phyloP scores from a whole-genome alignment of 2,329 filamentous ascomycete species.

The Stagonosporopsis tanaceti region DNA sequence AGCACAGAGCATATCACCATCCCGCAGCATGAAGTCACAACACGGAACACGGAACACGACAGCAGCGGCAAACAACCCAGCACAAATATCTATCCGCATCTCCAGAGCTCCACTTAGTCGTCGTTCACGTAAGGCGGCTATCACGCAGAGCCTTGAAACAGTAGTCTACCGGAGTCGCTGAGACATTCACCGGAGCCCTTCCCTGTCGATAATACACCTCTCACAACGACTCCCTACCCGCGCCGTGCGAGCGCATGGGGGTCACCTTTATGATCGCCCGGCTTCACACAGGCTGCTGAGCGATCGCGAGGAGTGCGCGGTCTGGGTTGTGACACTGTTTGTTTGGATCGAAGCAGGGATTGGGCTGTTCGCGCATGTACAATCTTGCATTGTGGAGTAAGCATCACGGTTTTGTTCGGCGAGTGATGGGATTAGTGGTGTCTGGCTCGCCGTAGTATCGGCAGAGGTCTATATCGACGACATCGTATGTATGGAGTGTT shows the following conservation, averaged over 20 bases:
- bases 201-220: background rate
- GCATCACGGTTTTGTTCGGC: background rate
- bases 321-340: background rate
- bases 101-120: background rate
- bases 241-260: background rate
- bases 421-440: background rate
- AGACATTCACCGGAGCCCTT: conserved; percentile 7
- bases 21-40: background rate
- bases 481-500: background rate
- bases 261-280: background rate
- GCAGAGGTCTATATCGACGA: background rate
- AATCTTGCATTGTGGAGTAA: background rate
- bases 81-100: background rate
- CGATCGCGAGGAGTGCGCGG: background rate
- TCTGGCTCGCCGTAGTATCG: background rate
- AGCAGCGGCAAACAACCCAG: background rate
- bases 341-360: background rate
- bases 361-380: background rate
- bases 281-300: conserved; percentile 2
- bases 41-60: background rate
- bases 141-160: conserved; percentile 11
- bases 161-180: conserved; percentile 1
- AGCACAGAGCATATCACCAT: background rate
- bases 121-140: conserved; percentile 14
- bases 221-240: background rate